Evolutionary conservation across 2,329 filamentous ascomycete species (phyloP), one percentile per base, ranked within the genome.

Genomic region (Sporothrix brasiliensis): DNA sequence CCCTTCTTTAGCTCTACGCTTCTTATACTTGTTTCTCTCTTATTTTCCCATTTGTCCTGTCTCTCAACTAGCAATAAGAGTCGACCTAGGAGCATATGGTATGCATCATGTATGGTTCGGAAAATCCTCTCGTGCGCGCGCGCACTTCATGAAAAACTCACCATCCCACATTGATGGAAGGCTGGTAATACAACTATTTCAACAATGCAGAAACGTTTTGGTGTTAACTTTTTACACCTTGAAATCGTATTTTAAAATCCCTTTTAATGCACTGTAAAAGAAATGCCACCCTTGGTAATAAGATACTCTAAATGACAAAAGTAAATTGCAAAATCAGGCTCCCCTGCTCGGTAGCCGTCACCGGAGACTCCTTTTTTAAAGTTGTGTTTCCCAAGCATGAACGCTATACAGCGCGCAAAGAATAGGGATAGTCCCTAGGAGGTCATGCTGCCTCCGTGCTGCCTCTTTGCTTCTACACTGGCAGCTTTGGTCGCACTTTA

Each of bases 31-130:
- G 27, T 30, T 30, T 27, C 24, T 9, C 4, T 69, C 4, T 21
- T 41, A 53, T 3, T 50, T 24, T 61, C 47, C 30, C 39, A 24
- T 47, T 67, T 67, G 63, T 47, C 54, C 53, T 61, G 41, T 58
- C 44, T 56, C 68, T 69, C 68, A 65, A 66, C 50, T 44, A 66
- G 49, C 61, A 70, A 69, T 58, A 72, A 10, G 39, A 67, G 53
- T 63, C 41, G n/a, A 21, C 53, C 53, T n/a, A 44, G 49, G 71
- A 52, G 69, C 69, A 65, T 68, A 68, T 54, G 71, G 69, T 56
- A 68, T 69, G 67, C 69, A 61, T 61, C 47, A 61, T 61, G 63
- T 56, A 72, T 53, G 71, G 71, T 50, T 71, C 47, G 68, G 44
- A 67, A 72, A 69, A 67, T 2, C 53, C 5, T n/a, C 24, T 10